Evolutionary conservation across 352 stramenopile species (phyloP), one percentile per base, ranked within the genome.

Genomic region (Phytophthora podocarpi): DNA sequence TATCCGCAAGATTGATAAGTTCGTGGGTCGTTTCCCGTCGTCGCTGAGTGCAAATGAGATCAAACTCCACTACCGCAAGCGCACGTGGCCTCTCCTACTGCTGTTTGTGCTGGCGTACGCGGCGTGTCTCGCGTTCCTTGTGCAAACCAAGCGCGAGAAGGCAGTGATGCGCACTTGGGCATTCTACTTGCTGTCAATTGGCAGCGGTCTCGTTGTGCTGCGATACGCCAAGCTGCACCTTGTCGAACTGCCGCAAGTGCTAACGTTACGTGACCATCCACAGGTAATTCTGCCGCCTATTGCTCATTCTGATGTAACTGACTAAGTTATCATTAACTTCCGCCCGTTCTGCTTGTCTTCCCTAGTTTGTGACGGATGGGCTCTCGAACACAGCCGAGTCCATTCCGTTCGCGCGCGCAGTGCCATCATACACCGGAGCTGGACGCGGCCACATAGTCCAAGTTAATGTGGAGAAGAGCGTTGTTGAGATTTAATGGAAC

Each of bases 1-100:
- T 59, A 80, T 91, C 46, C 78, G 82, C 71, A 91, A 90, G 70
- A 93, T 93, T 62, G 72, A 77, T 11, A 85, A 90, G 56, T 90
- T 90, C 20, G 62, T 82, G 5, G 82, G 77, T 6, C 67, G 64
- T 3, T 93, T 93, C 59, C 82, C 82, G 0, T 26, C 56, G 5
- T 63, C 70, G 1, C 74, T 89, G 67, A 62, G 70, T 20, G 65
- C 74, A 3, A 56, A 48, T 1, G 60, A 87, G 46, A 91, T 93
- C 59, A 70, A 56, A 28, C 21, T 16, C 3, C 74, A 87, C 71
- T 93, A 91, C 43, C 68, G 66, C n/a, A 68, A 61, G 18, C 80
- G 73, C 6, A 75, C 63, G 21, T 55, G 50, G 12, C 52, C 87
- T 15, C 64, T 80, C 23, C 46, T 83, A 23, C 4, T 65, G 18